These are phyloP conservation scores for Apiotrichum veenhuisii DNA, from an alignment of 1,284 basidiomycete species.

Conservation along the genomic window DNA sequence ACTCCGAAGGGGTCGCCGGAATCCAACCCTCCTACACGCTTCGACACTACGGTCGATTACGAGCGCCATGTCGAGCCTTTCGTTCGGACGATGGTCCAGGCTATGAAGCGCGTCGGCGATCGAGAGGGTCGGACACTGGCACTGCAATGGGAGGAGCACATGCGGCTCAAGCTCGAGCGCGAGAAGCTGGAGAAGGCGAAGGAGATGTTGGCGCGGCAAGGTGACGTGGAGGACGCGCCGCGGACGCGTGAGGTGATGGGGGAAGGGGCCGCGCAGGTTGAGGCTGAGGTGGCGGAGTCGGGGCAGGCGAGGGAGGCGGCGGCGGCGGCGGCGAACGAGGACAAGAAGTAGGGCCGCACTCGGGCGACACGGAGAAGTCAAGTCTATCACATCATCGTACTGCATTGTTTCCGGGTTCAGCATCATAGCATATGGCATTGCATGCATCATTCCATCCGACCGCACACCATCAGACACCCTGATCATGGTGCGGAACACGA, in stretches of 20 bases:
- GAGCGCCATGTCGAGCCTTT: constrained; percentile 33
- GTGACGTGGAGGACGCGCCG: no score
- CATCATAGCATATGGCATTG: constrained; percentile 3
- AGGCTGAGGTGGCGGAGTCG: no score
- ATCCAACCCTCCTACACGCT: neutral
- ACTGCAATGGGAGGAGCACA: constrained; percentile 17
- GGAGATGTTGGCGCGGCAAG: no score
- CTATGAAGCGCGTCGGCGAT: constrained; percentile 29
- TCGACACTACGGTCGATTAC: constrained; percentile 16
- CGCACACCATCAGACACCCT: no score
- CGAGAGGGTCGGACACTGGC: constrained; percentile 20
- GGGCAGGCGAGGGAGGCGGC: no score
- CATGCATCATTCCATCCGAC: no score
- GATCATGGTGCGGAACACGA: no score
- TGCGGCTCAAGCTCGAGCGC: neutral
- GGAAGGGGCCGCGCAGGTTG: no score
- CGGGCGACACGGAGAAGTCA: neutral
- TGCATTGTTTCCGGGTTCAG: constrained; percentile 1
- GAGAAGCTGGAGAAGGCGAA: neutral
- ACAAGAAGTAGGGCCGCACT: no score
- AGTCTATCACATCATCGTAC: neutral
- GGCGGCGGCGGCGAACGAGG: no score
- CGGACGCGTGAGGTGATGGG: no score
- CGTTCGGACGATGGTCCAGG: constrained; percentile 24
- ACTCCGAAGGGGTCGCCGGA: neutral